Evolutionary conservation across 495 filamentous ascomycete species (phyloP).

Genomic region (Achaetomiella virescens): DNA sequence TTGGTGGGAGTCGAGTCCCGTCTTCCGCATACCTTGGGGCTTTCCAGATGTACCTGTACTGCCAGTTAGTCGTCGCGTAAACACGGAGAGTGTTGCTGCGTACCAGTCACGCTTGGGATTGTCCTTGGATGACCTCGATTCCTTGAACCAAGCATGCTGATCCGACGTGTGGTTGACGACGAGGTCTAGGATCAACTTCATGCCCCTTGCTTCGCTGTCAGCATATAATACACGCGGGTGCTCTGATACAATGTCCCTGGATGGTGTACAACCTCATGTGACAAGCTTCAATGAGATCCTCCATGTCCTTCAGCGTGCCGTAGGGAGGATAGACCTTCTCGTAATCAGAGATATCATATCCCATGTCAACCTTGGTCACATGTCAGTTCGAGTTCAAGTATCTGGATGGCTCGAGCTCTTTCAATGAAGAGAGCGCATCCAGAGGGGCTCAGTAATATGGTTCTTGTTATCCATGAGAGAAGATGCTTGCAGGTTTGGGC

Average conservation of each 20-base stretch:
- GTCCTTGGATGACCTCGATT: slow-evolving; percentile 55
- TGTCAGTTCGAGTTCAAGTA: background rate
- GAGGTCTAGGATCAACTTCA: slow-evolving; percentile 68
- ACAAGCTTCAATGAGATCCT: slow-evolving; percentile 46
- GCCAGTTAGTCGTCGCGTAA: background rate
- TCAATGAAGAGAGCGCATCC: no score
- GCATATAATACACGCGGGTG: background rate
- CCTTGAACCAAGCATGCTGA: slow-evolving; percentile 68
- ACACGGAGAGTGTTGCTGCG: background rate
- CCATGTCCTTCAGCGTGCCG: slow-evolving; percentile 57
- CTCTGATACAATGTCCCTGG: background rate
- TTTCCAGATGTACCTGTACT: slow-evolving; percentile 58
- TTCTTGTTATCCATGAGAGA: no score
- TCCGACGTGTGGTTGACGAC: slow-evolving; percentile 79
- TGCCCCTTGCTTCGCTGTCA: slow-evolving; percentile 44
- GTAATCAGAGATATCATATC: slow-evolving; percentile 62
- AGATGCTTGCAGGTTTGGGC: no score
- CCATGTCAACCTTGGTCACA: slow-evolving; percentile 40
- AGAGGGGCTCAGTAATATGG: no score
- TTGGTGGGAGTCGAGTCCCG: slow-evolving; percentile 59
- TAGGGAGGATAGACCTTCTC: slow-evolving; percentile 54
- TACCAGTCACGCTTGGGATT: slow-evolving; percentile 59
- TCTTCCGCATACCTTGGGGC: slow-evolving; percentile 50
- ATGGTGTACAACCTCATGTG: slow-evolving; percentile 49
- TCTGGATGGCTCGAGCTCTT: no score